phyloP scores from a whole-genome alignment of 805 yeast species.

The Candida tibetensis region DNA sequence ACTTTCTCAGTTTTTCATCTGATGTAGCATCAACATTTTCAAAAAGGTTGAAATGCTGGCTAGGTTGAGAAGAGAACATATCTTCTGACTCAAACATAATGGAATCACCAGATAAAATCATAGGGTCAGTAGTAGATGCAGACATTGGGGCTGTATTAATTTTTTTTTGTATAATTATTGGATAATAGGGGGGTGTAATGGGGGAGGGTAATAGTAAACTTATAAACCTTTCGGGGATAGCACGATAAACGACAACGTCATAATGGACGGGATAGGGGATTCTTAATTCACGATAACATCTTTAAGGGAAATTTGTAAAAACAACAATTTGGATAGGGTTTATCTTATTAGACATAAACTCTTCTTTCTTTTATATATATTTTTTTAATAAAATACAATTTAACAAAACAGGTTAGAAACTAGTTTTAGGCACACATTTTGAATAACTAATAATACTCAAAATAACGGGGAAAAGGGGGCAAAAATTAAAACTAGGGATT shows the following conservation, averaged over 20 bases:
- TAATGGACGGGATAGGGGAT: constrained; percentile 23
- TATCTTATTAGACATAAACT: constrained; percentile 7
- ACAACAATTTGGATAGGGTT: constrained; percentile 23
- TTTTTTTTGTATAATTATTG: constrained; percentile 8
- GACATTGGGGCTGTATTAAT: constrained; percentile 19
- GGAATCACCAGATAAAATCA: constrained; percentile 24
- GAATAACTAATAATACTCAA: constrained; percentile 8
- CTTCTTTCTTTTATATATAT: constrained; percentile 15
- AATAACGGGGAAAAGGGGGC: constrained; percentile 4
- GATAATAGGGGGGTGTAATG: constrained; percentile 1
- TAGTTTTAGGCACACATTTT: constrained; percentile 36
- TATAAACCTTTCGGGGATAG: constrained; percentile 4
- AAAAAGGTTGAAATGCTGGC: constrained; percentile 7
- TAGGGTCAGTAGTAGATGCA: constrained; percentile 19
- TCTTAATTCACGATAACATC: constrained; percentile 33
- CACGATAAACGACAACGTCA: constrained; percentile 27
- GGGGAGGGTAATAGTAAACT: constrained; percentile 3
- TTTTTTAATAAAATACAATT: constrained; percentile 20
- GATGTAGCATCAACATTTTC: constrained; percentile 4
- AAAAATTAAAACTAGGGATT: constrained; percentile 2
- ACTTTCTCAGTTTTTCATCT: constrained; percentile 3
- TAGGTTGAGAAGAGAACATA: constrained; percentile 18
- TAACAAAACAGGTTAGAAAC: constrained; percentile 15
- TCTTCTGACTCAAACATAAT: constrained; percentile 23
- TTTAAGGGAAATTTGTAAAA: constrained; percentile 17